Percentiles rank a stretch among this genome's conserved stretches.
Evolutionary conservation across 208 protist genomes (phyloP).

Genomic region (Trichomonas vaginalis): DNA sequence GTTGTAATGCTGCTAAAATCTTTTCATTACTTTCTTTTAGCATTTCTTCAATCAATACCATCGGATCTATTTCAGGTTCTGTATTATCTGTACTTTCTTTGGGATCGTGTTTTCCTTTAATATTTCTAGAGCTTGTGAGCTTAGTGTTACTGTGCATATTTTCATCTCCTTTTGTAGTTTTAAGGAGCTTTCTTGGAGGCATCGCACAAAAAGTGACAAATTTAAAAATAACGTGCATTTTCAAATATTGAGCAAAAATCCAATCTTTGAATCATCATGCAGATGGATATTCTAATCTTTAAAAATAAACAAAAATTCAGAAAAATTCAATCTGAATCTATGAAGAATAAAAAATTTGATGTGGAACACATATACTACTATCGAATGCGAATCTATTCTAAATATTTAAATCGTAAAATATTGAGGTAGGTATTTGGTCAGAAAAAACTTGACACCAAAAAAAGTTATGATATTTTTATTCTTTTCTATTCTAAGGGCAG

Average conservation of each 20-base stretch:
- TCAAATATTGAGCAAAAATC: too few species aligned
- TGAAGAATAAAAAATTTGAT: too few species aligned
- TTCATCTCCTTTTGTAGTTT: not conserved
- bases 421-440: not conserved
- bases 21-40: not conserved
- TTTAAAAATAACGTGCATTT: too few species aligned
- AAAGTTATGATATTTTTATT: not conserved
- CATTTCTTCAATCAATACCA: not conserved
- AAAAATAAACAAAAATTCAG: too few species aligned
- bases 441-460: not conserved
- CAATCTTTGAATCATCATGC: too few species aligned
- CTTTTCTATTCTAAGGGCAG: not conserved
- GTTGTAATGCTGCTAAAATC: not conserved
- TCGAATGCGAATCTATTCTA: too few species aligned
- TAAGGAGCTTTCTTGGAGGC: not conserved
- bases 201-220: too few species aligned
- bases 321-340: too few species aligned
- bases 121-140: not conserved
- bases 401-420: not conserved
- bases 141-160: not conserved
- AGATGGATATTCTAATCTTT: too few species aligned
- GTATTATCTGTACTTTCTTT: not conserved
- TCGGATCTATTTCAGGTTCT: not conserved
- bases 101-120: not conserved
- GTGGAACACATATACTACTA: too few species aligned